Base-by-base conservation (phyloP, 352 stramenopile species). In the Globisporangium splendens region DNA sequence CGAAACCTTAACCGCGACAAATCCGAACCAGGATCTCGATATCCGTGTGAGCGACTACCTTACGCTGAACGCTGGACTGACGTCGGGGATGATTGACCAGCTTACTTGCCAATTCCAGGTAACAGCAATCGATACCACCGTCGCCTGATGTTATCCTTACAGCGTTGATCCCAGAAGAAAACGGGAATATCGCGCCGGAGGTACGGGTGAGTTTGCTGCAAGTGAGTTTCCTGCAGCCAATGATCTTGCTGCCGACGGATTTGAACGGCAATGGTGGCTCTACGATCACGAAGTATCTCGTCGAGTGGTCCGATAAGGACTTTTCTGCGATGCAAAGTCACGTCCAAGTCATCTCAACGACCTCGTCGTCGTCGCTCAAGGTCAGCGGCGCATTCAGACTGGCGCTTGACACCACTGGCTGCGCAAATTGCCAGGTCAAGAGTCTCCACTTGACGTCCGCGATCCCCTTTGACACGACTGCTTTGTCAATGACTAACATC, bases 271-370 rank as follows among this genome's bases (percentile, higher is more conserved):
- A 85, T 28, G 95, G 95, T n/a, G 95, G 95, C 11, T 83, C 83
- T 7, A 24, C 57, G 3, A 73, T 98, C 41, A 81, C 80, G 1
- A 79, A 88, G 50, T 99, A 98, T 62, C 67, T 98, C 10, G 75
- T 99, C 10, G 96, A 99, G 57, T 98, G 95, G 94, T 91, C 76
- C 14, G 80, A 87, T n/a, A 68, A 67, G 3, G 73, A 86, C 41
- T 98, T 91, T 64, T 58, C 73, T 0, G 68, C 59, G 13, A 95
- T 85, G 47, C 48, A 74, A 0, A 50, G 66, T 6, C 74, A 91
- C 21, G 72, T 93, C 0, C 85, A 96, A 49, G 73, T 73, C 11
- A 68, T 97, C 47, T 59, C 58, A 10, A 94, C 85, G 1, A 46
- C 66, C 0, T 84, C 77, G 10, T 74, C 76, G 0, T 61, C 62